A percentile compares a stretch with the other conserved stretches of the same genome.
Evolutionary conservation across 1,284 basidiomycete genomes (phyloP).

Genomic region (Melampsora larici-populina): DNA sequence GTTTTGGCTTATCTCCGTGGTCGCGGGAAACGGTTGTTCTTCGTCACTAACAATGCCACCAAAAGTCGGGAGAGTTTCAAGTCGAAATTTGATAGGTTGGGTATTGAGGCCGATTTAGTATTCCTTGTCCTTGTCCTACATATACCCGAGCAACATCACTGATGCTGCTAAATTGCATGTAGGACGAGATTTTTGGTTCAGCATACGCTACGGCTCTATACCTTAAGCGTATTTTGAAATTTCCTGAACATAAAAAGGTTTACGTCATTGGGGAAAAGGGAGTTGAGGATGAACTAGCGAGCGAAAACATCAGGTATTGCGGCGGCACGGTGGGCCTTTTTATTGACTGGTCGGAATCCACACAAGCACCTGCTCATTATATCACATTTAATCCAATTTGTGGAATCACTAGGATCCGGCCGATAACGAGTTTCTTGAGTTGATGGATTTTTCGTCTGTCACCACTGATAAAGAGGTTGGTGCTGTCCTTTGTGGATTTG

Average conservation of each 20-base stretch:
- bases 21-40: constrained; percentile 79
- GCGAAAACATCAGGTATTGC: constrained; percentile 72
- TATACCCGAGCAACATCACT: background rate
- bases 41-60: constrained; percentile 98
- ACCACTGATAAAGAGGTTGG: constrained; percentile 73
- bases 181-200: constrained; percentile 95
- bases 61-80: constrained; percentile 84
- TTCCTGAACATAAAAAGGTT: constrained; percentile 87
- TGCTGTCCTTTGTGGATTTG: constrained; percentile 86
- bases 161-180: constrained; percentile 18
- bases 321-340: constrained; percentile 74
- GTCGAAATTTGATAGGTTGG: constrained; percentile 83
- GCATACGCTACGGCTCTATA: constrained; percentile 92
- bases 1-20: constrained; percentile 57
- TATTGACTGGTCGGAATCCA: constrained; percentile 2
- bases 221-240: constrained; percentile 78
- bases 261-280: constrained; percentile 93
- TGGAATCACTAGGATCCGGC: constrained; percentile 65
- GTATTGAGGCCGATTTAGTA: constrained; percentile 78
- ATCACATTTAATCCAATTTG: background rate
- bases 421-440: constrained; percentile 72
- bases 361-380: background rate
- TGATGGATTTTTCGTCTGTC: constrained; percentile 67
- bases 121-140: constrained; percentile 15
- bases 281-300: constrained; percentile 83